A percentile compares a stretch with the other conserved stretches of the same genome.
These are phyloP conservation scores for Amanita pseudoporphyria DNA, from an alignment of 768 basidiomycete genomes.

Conservation along the genomic window DNA sequence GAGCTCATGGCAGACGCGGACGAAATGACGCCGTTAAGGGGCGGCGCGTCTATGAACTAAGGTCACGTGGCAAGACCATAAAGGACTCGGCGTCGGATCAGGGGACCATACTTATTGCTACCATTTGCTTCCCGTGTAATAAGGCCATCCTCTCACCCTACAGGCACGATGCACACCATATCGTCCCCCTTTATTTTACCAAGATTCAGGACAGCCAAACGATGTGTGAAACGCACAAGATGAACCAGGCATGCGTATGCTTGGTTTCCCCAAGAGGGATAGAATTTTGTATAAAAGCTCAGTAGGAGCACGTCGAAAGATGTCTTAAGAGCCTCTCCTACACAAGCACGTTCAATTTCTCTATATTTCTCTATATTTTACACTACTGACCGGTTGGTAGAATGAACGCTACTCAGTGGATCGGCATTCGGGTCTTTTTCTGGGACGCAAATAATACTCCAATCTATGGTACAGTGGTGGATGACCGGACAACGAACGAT, in stretches of 20 bases:
- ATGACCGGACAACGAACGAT: slow-evolving; percentile 11
- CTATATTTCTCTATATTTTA: background rate
- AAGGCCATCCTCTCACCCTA: slow-evolving; percentile 3
- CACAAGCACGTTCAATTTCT: background rate
- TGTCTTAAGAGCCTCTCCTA: background rate
- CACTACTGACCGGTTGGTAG: slow-evolving; percentile 2
- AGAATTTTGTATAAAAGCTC: slow-evolving; percentile 1
- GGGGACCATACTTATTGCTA: background rate
- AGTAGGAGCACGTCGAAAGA: background rate
- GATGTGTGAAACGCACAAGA: background rate
- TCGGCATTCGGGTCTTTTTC: slow-evolving; percentile 16
- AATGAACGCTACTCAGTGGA: slow-evolving; percentile 9
- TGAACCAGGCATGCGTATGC: too few species aligned
- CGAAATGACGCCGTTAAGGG: background rate
- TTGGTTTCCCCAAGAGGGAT: background rate
- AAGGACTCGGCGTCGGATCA: background rate
- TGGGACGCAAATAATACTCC: slow-evolving; percentile 15
- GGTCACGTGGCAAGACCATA: background rate
- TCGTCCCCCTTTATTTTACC: background rate
- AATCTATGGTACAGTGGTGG: slow-evolving; percentile 17
- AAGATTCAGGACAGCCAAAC: background rate
- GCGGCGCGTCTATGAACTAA: background rate
- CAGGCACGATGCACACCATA: slow-evolving; percentile 1
- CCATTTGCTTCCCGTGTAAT: slow-evolving; percentile 1
- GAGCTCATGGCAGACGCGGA: slow-evolving; percentile 47